Conservation (phyloP, 139 green algal genomes). For the Coelastrella sp. region DNA sequence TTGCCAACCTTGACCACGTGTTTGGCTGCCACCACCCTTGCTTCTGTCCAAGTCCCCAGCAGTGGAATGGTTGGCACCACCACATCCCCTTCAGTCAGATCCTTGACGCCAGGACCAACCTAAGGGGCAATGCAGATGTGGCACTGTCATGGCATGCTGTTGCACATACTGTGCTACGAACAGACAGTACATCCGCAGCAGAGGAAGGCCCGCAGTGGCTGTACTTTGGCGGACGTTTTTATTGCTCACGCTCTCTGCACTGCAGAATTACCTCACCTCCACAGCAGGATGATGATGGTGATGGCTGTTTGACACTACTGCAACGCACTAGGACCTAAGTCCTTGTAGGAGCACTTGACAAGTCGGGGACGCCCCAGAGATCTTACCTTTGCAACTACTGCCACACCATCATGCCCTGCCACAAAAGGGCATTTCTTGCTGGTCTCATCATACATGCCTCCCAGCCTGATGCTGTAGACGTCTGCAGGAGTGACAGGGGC, state of each 20-base stretch:
- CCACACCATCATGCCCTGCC: slow-evolving; percentile 76
- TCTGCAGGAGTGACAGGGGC: slow-evolving; percentile 84
- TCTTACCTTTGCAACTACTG: slow-evolving; percentile 79
- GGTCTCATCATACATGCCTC: slow-evolving; percentile 75
- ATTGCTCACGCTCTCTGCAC: background rate
- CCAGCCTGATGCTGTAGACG: slow-evolving; percentile 72
- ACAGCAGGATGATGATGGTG: no score
- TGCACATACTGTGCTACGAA: no score
- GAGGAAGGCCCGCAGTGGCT: no score
- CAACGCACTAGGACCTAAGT: no score
- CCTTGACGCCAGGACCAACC: slow-evolving; percentile 88
- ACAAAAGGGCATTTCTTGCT: slow-evolving; percentile 67
- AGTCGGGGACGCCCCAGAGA: background rate
- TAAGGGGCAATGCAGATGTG: slow-evolving; percentile 45
- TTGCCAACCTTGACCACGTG: slow-evolving; percentile 71
- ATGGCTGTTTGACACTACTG: no score
- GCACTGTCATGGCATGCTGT: no score
- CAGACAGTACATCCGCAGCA: no score
- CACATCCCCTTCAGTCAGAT: slow-evolving; percentile 81
- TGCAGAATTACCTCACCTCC: background rate
- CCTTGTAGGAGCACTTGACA: background rate
- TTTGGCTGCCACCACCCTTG: slow-evolving; percentile 78
- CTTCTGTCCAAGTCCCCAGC: slow-evolving; percentile 82
- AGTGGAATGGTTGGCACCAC: slow-evolving; percentile 78
- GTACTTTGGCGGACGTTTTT: no score